A percentile compares a stretch with the other conserved stretches of the same genome.
Conservation (phyloP, 2,329 filamentous ascomycete genomes). For the Fusarium sulawesiense region DNA sequence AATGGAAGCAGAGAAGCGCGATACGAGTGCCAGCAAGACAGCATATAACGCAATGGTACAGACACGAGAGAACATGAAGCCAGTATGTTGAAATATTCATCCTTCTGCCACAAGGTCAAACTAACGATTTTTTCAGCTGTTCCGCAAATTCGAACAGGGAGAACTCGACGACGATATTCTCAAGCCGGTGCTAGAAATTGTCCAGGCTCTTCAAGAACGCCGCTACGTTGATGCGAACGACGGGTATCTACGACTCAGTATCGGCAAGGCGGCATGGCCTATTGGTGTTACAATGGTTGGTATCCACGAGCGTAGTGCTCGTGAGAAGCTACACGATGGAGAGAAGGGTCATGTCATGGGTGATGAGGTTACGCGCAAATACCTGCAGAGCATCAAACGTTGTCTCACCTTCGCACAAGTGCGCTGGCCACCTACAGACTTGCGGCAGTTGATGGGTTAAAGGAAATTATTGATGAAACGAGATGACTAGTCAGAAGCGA, state of each 20-base stretch:
- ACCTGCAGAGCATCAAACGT: constrained; percentile 96
- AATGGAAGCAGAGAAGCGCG: constrained; percentile 71
- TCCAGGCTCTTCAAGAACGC: constrained; percentile 87
- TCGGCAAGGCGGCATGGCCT: constrained; percentile 97
- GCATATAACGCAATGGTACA: constrained; percentile 88
- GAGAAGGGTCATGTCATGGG: constrained; percentile 95
- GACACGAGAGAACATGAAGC: constrained; percentile 87
- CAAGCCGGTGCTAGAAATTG: constrained; percentile 88
- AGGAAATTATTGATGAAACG: background rate
- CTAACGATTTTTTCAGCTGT: constrained; percentile 64
- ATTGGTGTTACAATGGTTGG: constrained; percentile 99
- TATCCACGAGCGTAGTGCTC: constrained; percentile 95
- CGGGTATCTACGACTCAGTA: constrained; percentile 90
- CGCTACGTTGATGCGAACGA: constrained; percentile 97
- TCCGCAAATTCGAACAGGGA: constrained; percentile 85
- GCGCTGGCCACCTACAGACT: constrained; percentile 92
- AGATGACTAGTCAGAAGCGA: background rate
- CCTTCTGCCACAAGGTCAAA: background rate
- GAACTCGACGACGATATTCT: constrained; percentile 84
- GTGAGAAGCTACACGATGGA: constrained; percentile 92
- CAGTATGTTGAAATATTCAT: constrained; percentile 57
- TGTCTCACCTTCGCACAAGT: constrained; percentile 97
- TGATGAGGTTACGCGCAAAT: constrained; percentile 95
- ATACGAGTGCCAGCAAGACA: constrained; percentile 81
- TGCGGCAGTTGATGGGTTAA: constrained; percentile 90